These are phyloP conservation scores for Apophysomyces elegans DNA, from an alignment of 371 early-diverging fungal species.

Conservation along the genomic window DNA sequence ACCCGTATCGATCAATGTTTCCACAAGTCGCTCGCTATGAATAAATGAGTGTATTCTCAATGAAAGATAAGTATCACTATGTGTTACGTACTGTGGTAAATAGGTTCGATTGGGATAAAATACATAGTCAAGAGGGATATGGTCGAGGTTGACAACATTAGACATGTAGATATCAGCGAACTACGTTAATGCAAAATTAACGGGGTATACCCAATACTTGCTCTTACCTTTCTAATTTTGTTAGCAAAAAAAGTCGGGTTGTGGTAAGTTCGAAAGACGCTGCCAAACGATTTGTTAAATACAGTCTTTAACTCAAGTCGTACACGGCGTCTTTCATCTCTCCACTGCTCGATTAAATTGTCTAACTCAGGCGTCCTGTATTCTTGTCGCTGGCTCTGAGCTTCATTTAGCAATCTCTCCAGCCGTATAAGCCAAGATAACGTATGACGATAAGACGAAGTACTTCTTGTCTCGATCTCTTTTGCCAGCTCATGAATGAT, in stretches of 20 bases:
- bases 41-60: neutral
- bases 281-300: conserved; percentile 69
- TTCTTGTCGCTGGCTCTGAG: conserved; percentile 49
- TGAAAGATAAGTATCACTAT: neutral
- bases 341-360: conserved; percentile 51
- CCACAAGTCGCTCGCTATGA: conserved; percentile 46
- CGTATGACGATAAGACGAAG: conserved; percentile 53
- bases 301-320: conserved; percentile 53
- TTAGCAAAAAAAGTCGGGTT: conserved; percentile 70
- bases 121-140: conserved; percentile 61
- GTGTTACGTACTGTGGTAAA: conserved; percentile 62
- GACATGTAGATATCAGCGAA: conserved; percentile 64
- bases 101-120: conserved; percentile 68
- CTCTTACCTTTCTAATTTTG: conserved; percentile 54
- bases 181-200: neutral
- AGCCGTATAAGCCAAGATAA: conserved; percentile 59
- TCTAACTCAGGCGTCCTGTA: conserved; percentile 38
- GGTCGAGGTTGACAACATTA: conserved; percentile 58
- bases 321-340: conserved; percentile 48
- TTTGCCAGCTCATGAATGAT: conserved; percentile 65
- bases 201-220: neutral
- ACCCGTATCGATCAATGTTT: conserved; percentile 51
- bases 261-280: conserved; percentile 67
- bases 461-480: conserved; percentile 61
- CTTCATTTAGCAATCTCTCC: conserved; percentile 59